A percentile compares a stretch with the other conserved stretches of the same genome.
phyloP scores from a whole-genome alignment of 2,329 filamentous ascomycete genomes.

The Calonectria pseudoreteaudii region DNA sequence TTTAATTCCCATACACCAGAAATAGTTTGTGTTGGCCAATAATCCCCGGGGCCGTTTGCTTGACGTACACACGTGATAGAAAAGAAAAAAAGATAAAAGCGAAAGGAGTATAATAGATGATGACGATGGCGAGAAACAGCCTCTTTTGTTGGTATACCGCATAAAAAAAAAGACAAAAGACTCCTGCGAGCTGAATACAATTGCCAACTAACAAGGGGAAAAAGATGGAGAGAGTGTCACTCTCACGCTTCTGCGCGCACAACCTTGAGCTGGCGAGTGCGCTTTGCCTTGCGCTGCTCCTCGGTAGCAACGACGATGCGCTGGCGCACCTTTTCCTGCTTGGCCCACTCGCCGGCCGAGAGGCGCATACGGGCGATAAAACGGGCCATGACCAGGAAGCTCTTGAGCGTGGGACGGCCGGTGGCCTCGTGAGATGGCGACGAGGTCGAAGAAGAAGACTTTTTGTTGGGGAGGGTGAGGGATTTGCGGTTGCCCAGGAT shows the following conservation, averaged over 20 bases:
- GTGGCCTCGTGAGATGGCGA: slow-evolving; percentile 19
- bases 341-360: slow-evolving; percentile 61
- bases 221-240: neutral
- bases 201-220: neutral
- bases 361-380: slow-evolving; percentile 66
- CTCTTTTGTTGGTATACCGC: neutral
- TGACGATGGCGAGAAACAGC: no score
- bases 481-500: slow-evolving; percentile 54
- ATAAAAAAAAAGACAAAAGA: neutral
- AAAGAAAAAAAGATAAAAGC: slow-evolving; percentile 1
- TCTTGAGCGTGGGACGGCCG: slow-evolving; percentile 50
- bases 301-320: slow-evolving; percentile 63
- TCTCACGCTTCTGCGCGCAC: slow-evolving; percentile 50
- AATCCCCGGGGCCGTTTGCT: slow-evolving; percentile 9
- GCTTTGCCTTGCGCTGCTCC: slow-evolving; percentile 58
- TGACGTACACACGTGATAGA: slow-evolving; percentile 2
- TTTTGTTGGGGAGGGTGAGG: slow-evolving; percentile 45
- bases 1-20: neutral
- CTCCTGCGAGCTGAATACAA: neutral
- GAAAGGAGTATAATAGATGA: neutral
- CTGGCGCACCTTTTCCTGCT: slow-evolving; percentile 63
- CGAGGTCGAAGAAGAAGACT: slow-evolving; percentile 13
- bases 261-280: slow-evolving; percentile 55
- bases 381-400: slow-evolving; percentile 60
- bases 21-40: slow-evolving; percentile 12